Evolutionary conservation across 352 stramenopile species (phyloP), one percentile per base, ranked within the genome.

Genomic region (Pythium chondricola): DNA sequence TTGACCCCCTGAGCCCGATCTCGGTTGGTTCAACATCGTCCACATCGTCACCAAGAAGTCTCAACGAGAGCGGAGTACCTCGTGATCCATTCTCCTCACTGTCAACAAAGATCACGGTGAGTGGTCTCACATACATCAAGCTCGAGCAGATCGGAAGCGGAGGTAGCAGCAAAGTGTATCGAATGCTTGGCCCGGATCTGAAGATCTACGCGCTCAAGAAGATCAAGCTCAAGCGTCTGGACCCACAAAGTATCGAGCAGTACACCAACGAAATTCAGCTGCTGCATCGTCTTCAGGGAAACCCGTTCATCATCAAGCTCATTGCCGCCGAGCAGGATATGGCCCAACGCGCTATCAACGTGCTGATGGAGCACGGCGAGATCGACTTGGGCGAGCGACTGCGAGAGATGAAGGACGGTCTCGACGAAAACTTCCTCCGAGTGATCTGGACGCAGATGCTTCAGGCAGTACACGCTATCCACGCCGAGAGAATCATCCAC

Each of bases 381-480:
- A 97, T 97, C 25, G 96, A 99, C 65, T 65, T 99, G 27, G 97
- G 95, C 58, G 75, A 96, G 52, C 76, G 97, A 24, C 62, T 99
- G 46, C 60, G 79, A 14, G 67, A 94, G 56, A 50, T 90, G 29
- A 80, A 87, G 41, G 71, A 80, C 18, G 70, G 61, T 11, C 71
- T 98, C 37, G 95, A 98, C 58, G 95, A 97, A 58, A 98, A 99
- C 61, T 98, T 98, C 50, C 70, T 99, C 32, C 79, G 96, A n/a
- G 76, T 99, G 2, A 96, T 96, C 31, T 99, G 96, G 96, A 96
- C 97, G 61, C 96, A 99, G 74, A 99, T 99, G 96, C 81, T 99
- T 9, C 85, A 95, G 66, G 95, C 95, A 17, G 96, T 99, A 2
- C 79, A 98, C 48, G 95, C 88, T 18, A 98, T 99, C 56, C 96